Base-by-base conservation (phyloP, 352 stramenopile genomes). In the Peronospora destructor region DNA sequence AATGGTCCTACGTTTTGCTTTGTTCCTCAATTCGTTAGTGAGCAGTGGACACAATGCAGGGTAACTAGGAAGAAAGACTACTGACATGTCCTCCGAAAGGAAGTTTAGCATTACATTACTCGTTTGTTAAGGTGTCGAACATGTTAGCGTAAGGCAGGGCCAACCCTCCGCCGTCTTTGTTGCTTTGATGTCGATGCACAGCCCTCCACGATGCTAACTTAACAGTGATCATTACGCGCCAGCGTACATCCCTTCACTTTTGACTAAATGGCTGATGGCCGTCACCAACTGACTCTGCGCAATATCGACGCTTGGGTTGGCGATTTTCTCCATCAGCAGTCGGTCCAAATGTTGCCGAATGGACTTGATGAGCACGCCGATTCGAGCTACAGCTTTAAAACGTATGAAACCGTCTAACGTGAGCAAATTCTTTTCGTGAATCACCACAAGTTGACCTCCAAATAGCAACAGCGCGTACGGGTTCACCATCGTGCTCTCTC, bases 381-480 rank as follows among this genome's bases (percentile, higher is more conserved):
- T 92, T 36, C 96, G 93, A 3, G 92, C 82, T 33, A 96, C 76
- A 37, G 94, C 87, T 17, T 94, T 65, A 56, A 99, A 98, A 17
- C 87, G 82, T 30, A 98, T 88, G 86, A 94, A 98, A 2, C 86
- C 50, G 48, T 97, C 88, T 1, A 96, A 47, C 0, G 49, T 69
- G 13, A 97, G 59, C 42, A 86, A 50, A 25, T 91, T 90, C 61
- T 97, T 89, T 50, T 94, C 89, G 61, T 98, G 91, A 28, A 86
- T 73, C 2, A 98, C 85, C 6, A 92, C 83, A 25, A 98, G 60
- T 4, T 64, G 64, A n/a, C 97, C 97, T 16, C 96, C 96, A 69
- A 99, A 99, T 12, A 99, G 76, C 23, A 99, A 70, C 43, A 99
- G 72, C 25, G 94, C 85, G 64, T 98, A 99, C 7, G 95, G 76